Evolutionary conservation across 2,329 filamentous ascomycete species (phyloP), one percentile per base, ranked within the genome.

Genomic region (Calycina marina): DNA sequence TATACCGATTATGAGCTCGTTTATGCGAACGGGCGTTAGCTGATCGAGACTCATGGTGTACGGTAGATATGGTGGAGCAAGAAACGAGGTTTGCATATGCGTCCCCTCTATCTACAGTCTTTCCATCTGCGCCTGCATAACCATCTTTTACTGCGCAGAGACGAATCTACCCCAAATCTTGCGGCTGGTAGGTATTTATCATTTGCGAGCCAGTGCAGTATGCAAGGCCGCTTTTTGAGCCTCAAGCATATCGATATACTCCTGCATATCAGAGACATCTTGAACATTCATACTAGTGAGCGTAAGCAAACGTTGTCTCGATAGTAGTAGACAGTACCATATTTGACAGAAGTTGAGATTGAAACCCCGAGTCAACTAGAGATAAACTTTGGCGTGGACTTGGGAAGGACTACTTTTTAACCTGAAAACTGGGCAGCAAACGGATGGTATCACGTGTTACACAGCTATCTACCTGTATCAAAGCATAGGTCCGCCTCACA

Each of bases 1-100:
- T 14, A 48, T 58, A 38, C 60, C 56, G n/a, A 59, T 41, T 14
- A 15, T 28, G 5, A 62, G 49, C 14, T 55, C 40, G 17, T 41
- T 44, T 14, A 44, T 39, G 5, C 18, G 11, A 15, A 41, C 36
- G 27, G 33, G 30, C 18, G 34, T 44, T 29, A 56, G 36, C 9
- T 37, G 8, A 6, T 17, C 8, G 16, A 39, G 20, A 18, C 26
- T 13, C 14, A 20, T 17, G 12, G n/a, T 12, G 13, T 15, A 39
- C 18, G 36, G 36, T n/a, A 14, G 9, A 25, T 39, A 39, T 32
- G 30, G 30, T 18, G 17, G 16, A 11, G 36, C 20, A 18, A 38
- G 16, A 9, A 32, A 38, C 14, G 33, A 32, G 11, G n/a, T 33
- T 12, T 33, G 30, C 1, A 38, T 3, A 4, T 28, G 25, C 4